Evolutionary conservation across 148 eudicot species (phyloP).

Genomic region (Rhododendron vialii): DNA sequence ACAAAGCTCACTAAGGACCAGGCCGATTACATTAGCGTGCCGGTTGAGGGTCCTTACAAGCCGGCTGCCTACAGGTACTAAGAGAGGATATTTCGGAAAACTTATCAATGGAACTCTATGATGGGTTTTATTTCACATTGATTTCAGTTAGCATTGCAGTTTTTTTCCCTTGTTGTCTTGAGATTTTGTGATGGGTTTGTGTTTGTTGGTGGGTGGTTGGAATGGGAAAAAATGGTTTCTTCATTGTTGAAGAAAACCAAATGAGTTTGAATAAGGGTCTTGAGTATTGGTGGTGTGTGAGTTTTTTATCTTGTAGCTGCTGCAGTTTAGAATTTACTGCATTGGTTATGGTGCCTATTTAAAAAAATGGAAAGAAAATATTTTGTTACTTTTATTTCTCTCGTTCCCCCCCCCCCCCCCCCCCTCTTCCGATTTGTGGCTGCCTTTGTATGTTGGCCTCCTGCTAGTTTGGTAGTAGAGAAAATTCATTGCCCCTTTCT

Average conservation of each 20-base stretch:
- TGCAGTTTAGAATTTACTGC: background rate
- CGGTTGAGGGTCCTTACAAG: conserved; percentile 94
- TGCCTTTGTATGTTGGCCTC: background rate
- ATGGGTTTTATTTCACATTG: background rate
- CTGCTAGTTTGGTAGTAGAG: background rate
- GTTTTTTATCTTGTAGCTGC: background rate
- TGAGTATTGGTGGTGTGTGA: background rate
- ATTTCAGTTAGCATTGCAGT: background rate
- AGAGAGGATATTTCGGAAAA: conserved; percentile 4
- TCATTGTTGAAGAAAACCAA: background rate
- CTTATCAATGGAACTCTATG: background rate
- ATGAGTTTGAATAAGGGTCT: conserved; percentile 1
- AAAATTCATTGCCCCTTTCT: background rate
- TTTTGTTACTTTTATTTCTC: background rate
- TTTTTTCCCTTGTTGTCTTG: background rate
- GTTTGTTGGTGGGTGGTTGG: conserved; percentile 3
- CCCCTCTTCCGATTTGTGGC: background rate
- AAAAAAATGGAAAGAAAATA: background rate
- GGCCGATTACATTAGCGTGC: conserved; percentile 81
- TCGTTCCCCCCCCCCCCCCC: rapidly evolving
- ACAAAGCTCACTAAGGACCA: conserved; percentile 89
- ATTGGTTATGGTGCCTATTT: background rate
- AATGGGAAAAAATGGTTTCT: conserved; percentile 2
- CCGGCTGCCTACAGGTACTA: conserved; percentile 90
- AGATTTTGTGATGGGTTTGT: background rate